These are phyloP conservation scores for Acanthamoeba castellanii DNA, from an alignment of 208 protist species.

Conservation along the genomic window DNA sequence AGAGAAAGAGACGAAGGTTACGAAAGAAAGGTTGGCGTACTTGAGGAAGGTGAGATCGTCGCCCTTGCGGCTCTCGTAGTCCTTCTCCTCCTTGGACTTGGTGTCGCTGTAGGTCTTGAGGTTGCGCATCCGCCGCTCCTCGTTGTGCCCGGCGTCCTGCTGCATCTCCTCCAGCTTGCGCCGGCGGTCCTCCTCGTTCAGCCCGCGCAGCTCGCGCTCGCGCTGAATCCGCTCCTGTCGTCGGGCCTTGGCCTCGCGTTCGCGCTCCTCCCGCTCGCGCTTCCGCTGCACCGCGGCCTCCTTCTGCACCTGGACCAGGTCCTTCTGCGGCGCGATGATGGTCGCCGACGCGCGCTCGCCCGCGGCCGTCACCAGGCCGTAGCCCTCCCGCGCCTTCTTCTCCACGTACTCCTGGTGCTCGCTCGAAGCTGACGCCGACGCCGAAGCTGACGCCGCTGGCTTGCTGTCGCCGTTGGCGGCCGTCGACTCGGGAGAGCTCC, in stretches of 20 bases:
- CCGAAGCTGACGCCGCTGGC: background rate
- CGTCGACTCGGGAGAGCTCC: background rate
- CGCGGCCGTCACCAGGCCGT: background rate
- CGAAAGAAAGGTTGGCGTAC: background rate
- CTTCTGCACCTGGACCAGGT: background rate
- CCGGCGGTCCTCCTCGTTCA: conserved; percentile 8
- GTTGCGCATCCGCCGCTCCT: conserved; percentile 48
- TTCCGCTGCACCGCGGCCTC: background rate
- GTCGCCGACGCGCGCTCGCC: background rate
- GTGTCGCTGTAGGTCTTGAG: conserved; percentile 18
- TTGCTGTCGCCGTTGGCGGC: no score
- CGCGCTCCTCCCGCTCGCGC: conserved; percentile 21
- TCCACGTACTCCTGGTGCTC: conserved; percentile 18
- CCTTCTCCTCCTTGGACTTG: background rate
- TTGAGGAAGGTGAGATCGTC: conserved; percentile 36
- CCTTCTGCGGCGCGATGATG: conserved; percentile 13
- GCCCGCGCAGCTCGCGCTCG: conserved; percentile 13
- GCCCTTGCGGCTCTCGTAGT: conserved; percentile 10
- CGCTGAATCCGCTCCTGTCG: background rate
- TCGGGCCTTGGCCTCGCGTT: background rate
- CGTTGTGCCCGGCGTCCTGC: conserved; percentile 23
- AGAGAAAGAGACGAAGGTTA: background rate
- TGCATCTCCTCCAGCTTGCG: conserved; percentile 18
- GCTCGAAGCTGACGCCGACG: background rate
- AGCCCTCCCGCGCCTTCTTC: conserved; percentile 15